Evolutionary conservation across 2,329 filamentous ascomycete species (phyloP).

Genomic region (Raffaelea albimanens): DNA sequence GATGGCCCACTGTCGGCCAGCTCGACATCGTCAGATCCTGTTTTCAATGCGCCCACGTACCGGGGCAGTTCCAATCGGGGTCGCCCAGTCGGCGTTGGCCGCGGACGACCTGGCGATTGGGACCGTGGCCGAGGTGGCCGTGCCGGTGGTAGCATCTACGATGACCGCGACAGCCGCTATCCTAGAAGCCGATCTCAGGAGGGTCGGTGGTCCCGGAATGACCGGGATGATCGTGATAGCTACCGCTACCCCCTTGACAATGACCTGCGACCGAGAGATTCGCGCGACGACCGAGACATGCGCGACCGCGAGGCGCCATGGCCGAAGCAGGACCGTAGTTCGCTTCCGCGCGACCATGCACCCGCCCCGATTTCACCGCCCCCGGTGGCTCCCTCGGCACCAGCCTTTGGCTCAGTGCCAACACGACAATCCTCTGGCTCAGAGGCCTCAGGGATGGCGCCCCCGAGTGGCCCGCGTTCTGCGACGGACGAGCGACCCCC

Average conservation of each 20-base stretch:
- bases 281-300: slow-evolving; percentile 35
- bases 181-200: slow-evolving; percentile 58
- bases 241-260: slow-evolving; percentile 25
- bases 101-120: slow-evolving; percentile 38
- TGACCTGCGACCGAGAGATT: slow-evolving; percentile 23
- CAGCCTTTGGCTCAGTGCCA: slow-evolving; percentile 47
- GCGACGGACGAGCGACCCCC: slow-evolving; percentile 38
- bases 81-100: slow-evolving; percentile 36
- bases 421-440: slow-evolving; percentile 30
- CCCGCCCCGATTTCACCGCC: slow-evolving; percentile 44
- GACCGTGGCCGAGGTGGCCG: slow-evolving; percentile 39
- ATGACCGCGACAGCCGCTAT: slow-evolving; percentile 47
- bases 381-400: slow-evolving; percentile 47
- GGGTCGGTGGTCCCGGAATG: slow-evolving; percentile 44
- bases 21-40: slow-evolving; percentile 59
- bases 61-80: slow-evolving; percentile 48
- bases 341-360: slow-evolving; percentile 34
- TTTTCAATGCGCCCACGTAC: slow-evolving; percentile 44
- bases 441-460: slow-evolving; percentile 14
- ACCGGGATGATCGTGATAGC: slow-evolving; percentile 41
- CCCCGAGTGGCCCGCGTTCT: slow-evolving; percentile 35
- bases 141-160: slow-evolving; percentile 37
- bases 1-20: slow-evolving; percentile 66
- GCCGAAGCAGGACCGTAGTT: slow-evolving; percentile 40
- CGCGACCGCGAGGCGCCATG: slow-evolving; percentile 42